Conservation (phyloP, 2,329 filamentous ascomycete species). For the Penicillium corylophilum region DNA sequence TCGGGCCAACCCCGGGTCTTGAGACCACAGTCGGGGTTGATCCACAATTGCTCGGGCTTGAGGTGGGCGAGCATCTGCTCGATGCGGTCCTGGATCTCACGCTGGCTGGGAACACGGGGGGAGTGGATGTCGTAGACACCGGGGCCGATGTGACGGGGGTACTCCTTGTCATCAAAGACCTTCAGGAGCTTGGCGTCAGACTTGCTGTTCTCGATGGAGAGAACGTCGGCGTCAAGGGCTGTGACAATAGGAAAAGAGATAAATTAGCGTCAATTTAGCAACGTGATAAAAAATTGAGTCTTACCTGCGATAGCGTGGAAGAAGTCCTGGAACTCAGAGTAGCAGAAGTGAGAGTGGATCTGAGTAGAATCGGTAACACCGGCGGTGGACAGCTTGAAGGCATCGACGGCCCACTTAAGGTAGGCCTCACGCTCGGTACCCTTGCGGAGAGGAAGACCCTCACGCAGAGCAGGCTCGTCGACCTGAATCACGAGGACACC, state of each 20-base stretch:
- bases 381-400: slow-evolving; percentile 92
- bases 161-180: slow-evolving; percentile 96
- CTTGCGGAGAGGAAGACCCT: slow-evolving; percentile 94
- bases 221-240: slow-evolving; percentile 93
- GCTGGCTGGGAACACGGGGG: slow-evolving; percentile 90
- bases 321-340: slow-evolving; percentile 99
- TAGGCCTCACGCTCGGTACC: slow-evolving; percentile 96
- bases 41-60: slow-evolving; percentile 98
- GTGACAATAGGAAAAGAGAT: too few species aligned
- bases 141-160: slow-evolving; percentile 96
- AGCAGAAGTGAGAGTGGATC: slow-evolving; percentile 99
- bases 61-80: slow-evolving; percentile 97
- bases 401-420: slow-evolving; percentile 95
- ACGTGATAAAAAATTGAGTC: too few species aligned
- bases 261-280: too few species aligned
- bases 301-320: slow-evolving; percentile 94
- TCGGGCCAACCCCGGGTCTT: slow-evolving; percentile 99
- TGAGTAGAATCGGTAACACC: slow-evolving; percentile 94
- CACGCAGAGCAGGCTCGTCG: slow-evolving; percentile 97
- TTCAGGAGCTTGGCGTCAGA: slow-evolving; percentile 98
- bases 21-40: slow-evolving; percentile 98
- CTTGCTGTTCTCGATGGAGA: slow-evolving; percentile 99
- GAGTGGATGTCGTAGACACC: slow-evolving; percentile 97
- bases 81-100: slow-evolving; percentile 98
- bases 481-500: slow-evolving; percentile 98